phyloP scores from a whole-genome alignment of 768 basidiomycete species.

The Trametes maxima region DNA sequence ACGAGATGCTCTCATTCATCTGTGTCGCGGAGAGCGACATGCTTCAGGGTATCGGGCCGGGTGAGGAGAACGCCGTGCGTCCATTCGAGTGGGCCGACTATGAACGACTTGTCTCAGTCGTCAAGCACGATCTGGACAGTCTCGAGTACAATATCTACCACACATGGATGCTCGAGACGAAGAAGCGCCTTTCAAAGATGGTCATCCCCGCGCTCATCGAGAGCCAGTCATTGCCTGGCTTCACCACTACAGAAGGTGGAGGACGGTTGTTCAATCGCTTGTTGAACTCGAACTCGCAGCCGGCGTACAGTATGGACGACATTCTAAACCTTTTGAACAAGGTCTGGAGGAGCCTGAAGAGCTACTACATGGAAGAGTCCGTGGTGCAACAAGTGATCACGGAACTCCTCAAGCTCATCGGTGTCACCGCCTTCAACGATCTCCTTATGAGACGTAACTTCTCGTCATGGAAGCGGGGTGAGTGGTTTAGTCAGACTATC shows the following conservation, averaged over 20 bases:
- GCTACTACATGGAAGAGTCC: conserved; percentile 97
- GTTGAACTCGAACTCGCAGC: conserved; percentile 80
- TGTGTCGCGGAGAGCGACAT: conserved; percentile 99
- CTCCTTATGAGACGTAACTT: conserved; percentile 98
- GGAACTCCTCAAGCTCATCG: conserved; percentile 93
- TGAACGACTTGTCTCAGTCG: conserved; percentile 94
- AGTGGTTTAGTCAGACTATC: conserved; percentile 25
- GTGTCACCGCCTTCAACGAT: conserved; percentile 97
- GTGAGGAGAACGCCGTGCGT: conserved; percentile 88
- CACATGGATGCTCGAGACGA: conserved; percentile 98
- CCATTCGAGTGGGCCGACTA: conserved; percentile 97
- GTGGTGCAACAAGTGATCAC: conserved; percentile 95
- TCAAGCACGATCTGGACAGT: conserved; percentile 97
- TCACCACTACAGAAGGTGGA: conserved; percentile 93
- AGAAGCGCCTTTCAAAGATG: conserved; percentile 96
- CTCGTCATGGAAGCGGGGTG: conserved; percentile 99
- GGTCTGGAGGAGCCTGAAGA: conserved; percentile 97
- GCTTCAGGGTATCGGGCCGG: conserved; percentile 96
- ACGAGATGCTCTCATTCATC: conserved; percentile 99
- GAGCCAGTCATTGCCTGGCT: conserved; percentile 96
- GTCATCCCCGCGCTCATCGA: conserved; percentile 98
- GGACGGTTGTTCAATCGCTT: conserved; percentile 93
- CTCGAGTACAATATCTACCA: conserved; percentile 99
- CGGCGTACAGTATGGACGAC: conserved; percentile 98
- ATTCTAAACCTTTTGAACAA: conserved; percentile 96